Conservation (phyloP, 2,329 filamentous ascomycete genomes). For the Xylaria sp. region DNA sequence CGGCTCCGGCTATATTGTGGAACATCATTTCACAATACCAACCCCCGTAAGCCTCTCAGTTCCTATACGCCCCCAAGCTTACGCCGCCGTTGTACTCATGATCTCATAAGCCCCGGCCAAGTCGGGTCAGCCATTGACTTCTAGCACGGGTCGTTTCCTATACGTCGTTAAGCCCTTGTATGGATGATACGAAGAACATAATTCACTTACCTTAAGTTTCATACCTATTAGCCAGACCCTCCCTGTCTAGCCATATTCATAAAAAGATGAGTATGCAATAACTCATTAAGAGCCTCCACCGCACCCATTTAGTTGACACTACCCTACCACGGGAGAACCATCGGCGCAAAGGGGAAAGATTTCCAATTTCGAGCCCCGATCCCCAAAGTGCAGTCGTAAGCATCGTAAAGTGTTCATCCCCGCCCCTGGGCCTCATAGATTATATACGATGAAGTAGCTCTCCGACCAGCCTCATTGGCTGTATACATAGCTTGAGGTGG, state of each 20-base stretch:
- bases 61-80: no score
- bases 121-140: background rate
- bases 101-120: no score
- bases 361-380: background rate
- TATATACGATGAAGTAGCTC: background rate
- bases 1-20: no score
- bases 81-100: no score
- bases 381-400: background rate
- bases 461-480: conserved; percentile 8
- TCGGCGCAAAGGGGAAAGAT: background rate
- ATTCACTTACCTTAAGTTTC: background rate
- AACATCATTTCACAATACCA: no score
- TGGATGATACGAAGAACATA: background rate
- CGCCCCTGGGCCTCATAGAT: background rate
- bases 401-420: background rate
- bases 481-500: conserved; percentile 13
- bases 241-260: background rate
- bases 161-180: background rate
- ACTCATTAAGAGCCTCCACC: background rate
- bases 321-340: background rate
- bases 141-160: background rate
- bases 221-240: background rate
- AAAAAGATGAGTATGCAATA: background rate
- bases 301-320: background rate
- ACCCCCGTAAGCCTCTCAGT: no score